Percentiles rank a stretch among this genome's conserved stretches.
Evolutionary conservation across 805 yeast genomes (phyloP).

Genomic region (Hanseniaspora guilliermondii): DNA sequence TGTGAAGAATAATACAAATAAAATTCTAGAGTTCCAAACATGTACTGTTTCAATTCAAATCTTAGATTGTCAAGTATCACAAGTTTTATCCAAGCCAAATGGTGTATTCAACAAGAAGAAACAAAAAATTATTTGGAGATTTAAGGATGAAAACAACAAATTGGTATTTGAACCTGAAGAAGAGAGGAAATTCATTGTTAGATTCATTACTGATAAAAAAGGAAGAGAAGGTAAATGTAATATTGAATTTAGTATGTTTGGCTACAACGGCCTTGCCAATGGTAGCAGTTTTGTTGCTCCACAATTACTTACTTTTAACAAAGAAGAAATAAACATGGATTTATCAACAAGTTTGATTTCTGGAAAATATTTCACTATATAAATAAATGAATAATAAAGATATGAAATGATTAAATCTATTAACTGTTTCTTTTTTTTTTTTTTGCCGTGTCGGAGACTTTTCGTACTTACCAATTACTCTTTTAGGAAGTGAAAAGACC

Average conservation of each 20-base stretch:
- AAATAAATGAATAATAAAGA: not conserved
- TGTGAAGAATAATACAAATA: conserved; percentile 37
- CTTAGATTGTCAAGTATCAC: conserved; percentile 47
- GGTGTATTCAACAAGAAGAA: conserved; percentile 83
- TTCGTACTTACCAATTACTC: too few species aligned
- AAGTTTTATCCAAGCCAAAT: conserved; percentile 81
- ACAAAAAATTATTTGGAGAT: conserved; percentile 79
- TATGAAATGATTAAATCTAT: not conserved
- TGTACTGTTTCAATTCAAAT: conserved; percentile 41
- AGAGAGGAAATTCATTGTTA: conserved; percentile 68
- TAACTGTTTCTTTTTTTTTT: not conserved
- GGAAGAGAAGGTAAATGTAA: conserved; percentile 69
- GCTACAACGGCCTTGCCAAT: conserved; percentile 17
- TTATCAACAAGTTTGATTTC: conserved; percentile 4
- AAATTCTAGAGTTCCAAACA: conserved; percentile 29
- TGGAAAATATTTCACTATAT: conserved; percentile 11
- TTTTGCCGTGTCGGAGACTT: not conserved
- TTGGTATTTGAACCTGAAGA: conserved; percentile 25
- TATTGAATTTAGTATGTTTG: conserved; percentile 46
- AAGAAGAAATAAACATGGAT: not conserved
- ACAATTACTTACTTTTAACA: not conserved
- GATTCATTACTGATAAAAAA: conserved; percentile 63
- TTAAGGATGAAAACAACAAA: conserved; percentile 31
- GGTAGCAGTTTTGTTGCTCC: not conserved
- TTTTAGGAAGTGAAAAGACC: not conserved